Evolutionary conservation across 2,329 filamentous ascomycete genomes (phyloP).

Genomic region (Aspergillus chevalieri): DNA sequence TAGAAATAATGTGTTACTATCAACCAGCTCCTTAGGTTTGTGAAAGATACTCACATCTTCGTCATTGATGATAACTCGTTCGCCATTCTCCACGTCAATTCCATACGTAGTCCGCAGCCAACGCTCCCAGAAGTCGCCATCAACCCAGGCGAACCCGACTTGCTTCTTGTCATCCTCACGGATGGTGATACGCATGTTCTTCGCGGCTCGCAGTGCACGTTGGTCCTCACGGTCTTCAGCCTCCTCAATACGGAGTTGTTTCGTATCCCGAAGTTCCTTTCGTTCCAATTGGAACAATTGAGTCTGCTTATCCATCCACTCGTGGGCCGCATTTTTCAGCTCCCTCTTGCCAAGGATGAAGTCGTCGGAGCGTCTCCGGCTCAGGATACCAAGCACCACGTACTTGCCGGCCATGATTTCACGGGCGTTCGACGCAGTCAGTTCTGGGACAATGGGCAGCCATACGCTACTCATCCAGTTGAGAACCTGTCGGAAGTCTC

Average conservation of each 20-base stretch:
- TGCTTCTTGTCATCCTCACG: conserved; percentile 80
- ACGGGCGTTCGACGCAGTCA: conserved; percentile 82
- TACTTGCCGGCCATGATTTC: conserved; percentile 94
- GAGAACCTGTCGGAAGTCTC: conserved; percentile 72
- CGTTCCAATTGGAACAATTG: conserved; percentile 87
- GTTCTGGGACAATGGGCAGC: conserved; percentile 90
- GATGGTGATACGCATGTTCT: conserved; percentile 87
- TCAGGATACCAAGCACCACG: conserved; percentile 87
- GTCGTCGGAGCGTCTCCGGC: conserved; percentile 69
- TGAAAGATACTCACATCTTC: conserved; percentile 67
- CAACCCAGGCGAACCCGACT: conserved; percentile 94
- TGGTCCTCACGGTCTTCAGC: conserved; percentile 90
- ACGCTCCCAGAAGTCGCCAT: conserved; percentile 93
- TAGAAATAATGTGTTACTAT: conserved; percentile 30
- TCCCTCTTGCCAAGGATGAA: conserved; percentile 76
- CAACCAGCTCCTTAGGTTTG: background rate
- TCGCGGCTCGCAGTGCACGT: conserved; percentile 76
- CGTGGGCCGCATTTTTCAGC: conserved; percentile 88
- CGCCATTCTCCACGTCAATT: conserved; percentile 76
- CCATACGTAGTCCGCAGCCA: conserved; percentile 96
- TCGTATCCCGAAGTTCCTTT: conserved; percentile 87
- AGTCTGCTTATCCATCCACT: conserved; percentile 97
- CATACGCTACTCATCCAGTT: conserved; percentile 95
- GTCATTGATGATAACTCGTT: conserved; percentile 93
- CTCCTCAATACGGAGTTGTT: conserved; percentile 92